These are phyloP conservation scores for Pezicula rhizophila DNA, from an alignment of 2,329 filamentous ascomycete species.

Conservation along the genomic window DNA sequence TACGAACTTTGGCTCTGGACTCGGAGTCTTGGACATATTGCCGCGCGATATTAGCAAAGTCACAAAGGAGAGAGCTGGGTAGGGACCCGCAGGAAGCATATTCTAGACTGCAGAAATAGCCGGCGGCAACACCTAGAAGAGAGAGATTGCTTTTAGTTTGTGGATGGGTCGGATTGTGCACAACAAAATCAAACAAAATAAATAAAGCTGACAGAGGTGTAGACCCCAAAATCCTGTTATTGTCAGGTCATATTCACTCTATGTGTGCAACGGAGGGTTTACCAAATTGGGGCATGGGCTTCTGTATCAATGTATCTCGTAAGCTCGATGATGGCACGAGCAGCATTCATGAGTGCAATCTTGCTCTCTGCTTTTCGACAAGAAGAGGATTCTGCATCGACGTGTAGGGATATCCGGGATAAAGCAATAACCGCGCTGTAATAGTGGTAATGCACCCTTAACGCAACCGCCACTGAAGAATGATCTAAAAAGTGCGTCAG, in stretches of 20 bases:
- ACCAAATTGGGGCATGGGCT: constrained; percentile 30
- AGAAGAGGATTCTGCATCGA: constrained; percentile 13
- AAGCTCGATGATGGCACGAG: constrained; percentile 29
- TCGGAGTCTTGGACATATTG: constrained; percentile 29
- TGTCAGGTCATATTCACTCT: neutral
- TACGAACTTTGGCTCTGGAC: neutral
- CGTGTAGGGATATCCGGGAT: constrained; percentile 24
- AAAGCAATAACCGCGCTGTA: constrained; percentile 27
- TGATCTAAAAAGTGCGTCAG: constrained; percentile 10
- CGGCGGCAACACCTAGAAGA: constrained; percentile 34
- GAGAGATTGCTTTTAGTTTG: constrained; percentile 32
- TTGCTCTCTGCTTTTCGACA: constrained; percentile 14
- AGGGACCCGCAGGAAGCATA: constrained; percentile 31
- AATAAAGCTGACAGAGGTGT: constrained; percentile 33
- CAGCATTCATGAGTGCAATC: constrained; percentile 25
- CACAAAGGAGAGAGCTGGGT: constrained; percentile 30
- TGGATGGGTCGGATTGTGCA: constrained; percentile 30
- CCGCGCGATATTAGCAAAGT: constrained; percentile 36
- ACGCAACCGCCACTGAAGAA: constrained; percentile 13
- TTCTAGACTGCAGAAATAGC: constrained; percentile 37
- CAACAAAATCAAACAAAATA: constrained; percentile 35
- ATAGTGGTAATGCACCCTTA: constrained; percentile 28
- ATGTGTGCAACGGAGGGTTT: constrained; percentile 4
- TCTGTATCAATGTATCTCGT: constrained; percentile 28
- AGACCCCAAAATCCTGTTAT: constrained; percentile 26